Evolutionary conservation across 1,284 basidiomycete genomes (phyloP), one percentile per base, ranked within the genome.

Genomic region (Cystobasidium slooffiae): DNA sequence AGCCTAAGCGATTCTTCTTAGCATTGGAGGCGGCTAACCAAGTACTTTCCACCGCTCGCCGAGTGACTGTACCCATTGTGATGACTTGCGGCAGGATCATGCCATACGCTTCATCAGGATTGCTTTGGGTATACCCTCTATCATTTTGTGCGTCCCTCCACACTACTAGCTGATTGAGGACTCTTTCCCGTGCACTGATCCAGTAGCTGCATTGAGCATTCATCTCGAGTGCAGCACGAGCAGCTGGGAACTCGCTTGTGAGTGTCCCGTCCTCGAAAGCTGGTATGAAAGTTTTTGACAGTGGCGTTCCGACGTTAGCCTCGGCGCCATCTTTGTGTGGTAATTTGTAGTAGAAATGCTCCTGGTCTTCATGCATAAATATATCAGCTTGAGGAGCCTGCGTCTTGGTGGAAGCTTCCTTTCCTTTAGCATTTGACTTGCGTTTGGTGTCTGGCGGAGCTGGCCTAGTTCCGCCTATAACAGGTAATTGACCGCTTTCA

Each of bases 1-100:
- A 97, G 0, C 97, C 97, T 16, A 99, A 92, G 22, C 96, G 91
- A 79, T 97, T 97, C 84, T 90, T 90, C 86, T 99, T 99, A 3
- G 96, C 95, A 79, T 99, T 99, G 76, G 94, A 96, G 0, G 96
- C 97, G 0, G 97, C 98, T 63, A 99, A 85, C 97, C 97, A 99
- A 0, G 97, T 99, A 83, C 91, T 93, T 83, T 99, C 97, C 78
- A 98, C 97, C 1, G 97, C 95, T 24, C 96, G 90, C 10, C 95
- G 91, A 14, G 96, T 99, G 61, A 99, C 93, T 0, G 97, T 97
- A 12, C 97, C 97, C 97, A 99, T 99, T 3, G 94, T 92, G 79
- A 98, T 91, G 63, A 99, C 92, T 82, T 97, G 94, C 1, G 96
- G 97, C 6, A 99, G 83, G 79, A 99, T 98, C 80, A 98, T 88